Evolutionary conservation across 2,329 filamentous ascomycete species (phyloP).

Genomic region (Lecanoromycetidae sp.): DNA sequence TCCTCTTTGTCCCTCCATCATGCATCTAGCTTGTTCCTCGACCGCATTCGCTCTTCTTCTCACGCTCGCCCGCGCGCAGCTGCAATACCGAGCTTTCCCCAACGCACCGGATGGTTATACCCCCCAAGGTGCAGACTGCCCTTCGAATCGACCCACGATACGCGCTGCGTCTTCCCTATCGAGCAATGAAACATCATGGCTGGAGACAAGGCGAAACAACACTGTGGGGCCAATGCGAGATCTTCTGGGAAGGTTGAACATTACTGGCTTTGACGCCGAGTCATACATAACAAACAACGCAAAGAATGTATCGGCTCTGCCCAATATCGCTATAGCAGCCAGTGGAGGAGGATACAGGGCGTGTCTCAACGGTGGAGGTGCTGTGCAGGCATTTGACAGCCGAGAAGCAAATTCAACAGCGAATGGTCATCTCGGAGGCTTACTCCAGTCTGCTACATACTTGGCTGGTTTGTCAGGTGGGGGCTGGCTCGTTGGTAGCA

Average conservation of each 20-base stretch:
- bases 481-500: conserved; percentile 70
- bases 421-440: conserved; percentile 60
- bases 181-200: conserved; percentile 59
- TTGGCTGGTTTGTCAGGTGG: conserved; percentile 70
- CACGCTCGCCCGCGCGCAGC: background rate
- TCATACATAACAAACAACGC: conserved; percentile 53
- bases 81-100: conserved; percentile 33
- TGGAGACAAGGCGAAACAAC: conserved; percentile 56
- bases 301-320: conserved; percentile 45
- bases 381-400: conserved; percentile 64
- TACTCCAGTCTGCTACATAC: conserved; percentile 73
- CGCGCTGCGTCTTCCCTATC: conserved; percentile 54
- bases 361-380: conserved; percentile 72
- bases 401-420: conserved; percentile 52
- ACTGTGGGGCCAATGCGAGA: conserved; percentile 64
- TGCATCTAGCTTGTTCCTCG: background rate
- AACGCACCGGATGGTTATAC: conserved; percentile 58
- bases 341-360: conserved; percentile 81
- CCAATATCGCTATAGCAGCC: conserved; percentile 63
- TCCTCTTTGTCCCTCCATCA: background rate
- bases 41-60: background rate
- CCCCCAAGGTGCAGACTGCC: conserved; percentile 57
- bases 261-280: conserved; percentile 65
- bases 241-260: conserved; percentile 59
- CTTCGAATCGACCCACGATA: conserved; percentile 54